Base-by-base conservation (phyloP, 495 filamentous ascomycete genomes). In the Chaetomium tenue region DNA sequence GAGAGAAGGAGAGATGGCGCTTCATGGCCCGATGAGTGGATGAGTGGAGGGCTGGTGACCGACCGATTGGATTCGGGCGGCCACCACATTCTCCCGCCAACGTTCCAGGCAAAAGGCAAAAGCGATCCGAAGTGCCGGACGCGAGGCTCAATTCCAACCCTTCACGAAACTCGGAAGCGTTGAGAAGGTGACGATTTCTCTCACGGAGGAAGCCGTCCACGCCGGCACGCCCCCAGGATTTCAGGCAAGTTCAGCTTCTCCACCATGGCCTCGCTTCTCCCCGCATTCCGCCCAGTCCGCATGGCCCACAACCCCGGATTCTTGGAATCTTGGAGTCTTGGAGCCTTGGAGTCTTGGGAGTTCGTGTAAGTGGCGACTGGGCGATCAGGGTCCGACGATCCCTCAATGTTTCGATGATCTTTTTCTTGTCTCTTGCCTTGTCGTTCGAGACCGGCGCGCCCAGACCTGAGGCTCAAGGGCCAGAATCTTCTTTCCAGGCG, bases 381-480 rank as follows among this genome's bases (percentile, higher is more conserved):
- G 33, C 33, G 33, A 37, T 37, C 33, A 37, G 33, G 33, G 33
- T 6, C 33, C 9, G 40, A 44, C 13, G 16, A 44, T 16, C 40
- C 40, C 40, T 2, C 9, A 15, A 18, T 18, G 13, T 4, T 15
- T 18, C 13, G 40, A 4, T 18, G 16, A 18, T 15, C 16, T 44
- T 44, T 18, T 44, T 18, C 40, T 18, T 44, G 13, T 44, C 18
- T 44, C 40, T 47, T 18, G 2, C n/a, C 44, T 20, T 47, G 44
- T 22, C n/a, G 44, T 16, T 15, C 15, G 46, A 7, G 37, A n/a
- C 40, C 47, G 6, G 33, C 25, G n/a, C 22, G 42, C 22, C n/a
- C 16, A 13, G 28, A 8, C 42, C n/a, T 50, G 58, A 60, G 58
- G 25, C 58, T 60, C 44, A 60, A 20, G 4, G 44, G 58, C n/a